A percentile compares a stretch with the other conserved stretches of the same genome.
phyloP scores from a whole-genome alignment of 768 basidiomycete species.

The Leccinum variicolor region DNA sequence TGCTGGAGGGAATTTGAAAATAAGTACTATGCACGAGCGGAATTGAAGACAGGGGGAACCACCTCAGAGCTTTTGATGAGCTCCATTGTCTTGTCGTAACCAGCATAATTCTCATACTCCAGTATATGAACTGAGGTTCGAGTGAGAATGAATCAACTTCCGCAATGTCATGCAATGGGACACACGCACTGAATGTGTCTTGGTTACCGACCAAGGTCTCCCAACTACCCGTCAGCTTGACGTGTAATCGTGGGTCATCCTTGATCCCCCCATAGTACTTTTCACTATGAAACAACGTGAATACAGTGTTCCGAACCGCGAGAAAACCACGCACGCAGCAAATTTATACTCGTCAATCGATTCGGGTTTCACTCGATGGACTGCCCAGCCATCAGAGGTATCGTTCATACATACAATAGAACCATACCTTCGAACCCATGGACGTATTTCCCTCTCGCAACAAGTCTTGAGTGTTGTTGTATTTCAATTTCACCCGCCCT shows the following conservation, averaged over 20 bases:
- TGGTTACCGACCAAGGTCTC: conserved; percentile 88
- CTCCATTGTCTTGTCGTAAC: conserved; percentile 73
- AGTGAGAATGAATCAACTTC: not conserved
- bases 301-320: not conserved
- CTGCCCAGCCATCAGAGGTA: conserved; percentile 37
- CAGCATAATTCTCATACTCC: conserved; percentile 92
- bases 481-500: conserved; percentile 72
- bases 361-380: conserved; percentile 83
- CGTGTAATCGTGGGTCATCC: conserved; percentile 65
- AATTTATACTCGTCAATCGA: conserved; percentile 80
- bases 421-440: conserved; percentile 79
- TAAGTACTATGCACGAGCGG: not conserved
- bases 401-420: not conserved
- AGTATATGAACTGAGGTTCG: conserved; percentile 57
- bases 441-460: conserved; percentile 92
- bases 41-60: conserved; percentile 19
- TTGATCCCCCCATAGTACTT: conserved; percentile 81
- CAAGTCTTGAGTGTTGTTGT: conserved; percentile 81
- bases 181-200: conserved; percentile 69
- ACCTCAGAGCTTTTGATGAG: conserved; percentile 69
- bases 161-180: conserved; percentile 21
- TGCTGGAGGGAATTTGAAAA: conserved; percentile 43
- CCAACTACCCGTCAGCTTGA: conserved; percentile 93
- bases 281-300: conserved; percentile 47
- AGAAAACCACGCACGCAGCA: conserved; percentile 63